Evolutionary conservation across 768 basidiomycete species (phyloP), one percentile per base, ranked within the genome.

Genomic region (Mycena leptocephala): DNA sequence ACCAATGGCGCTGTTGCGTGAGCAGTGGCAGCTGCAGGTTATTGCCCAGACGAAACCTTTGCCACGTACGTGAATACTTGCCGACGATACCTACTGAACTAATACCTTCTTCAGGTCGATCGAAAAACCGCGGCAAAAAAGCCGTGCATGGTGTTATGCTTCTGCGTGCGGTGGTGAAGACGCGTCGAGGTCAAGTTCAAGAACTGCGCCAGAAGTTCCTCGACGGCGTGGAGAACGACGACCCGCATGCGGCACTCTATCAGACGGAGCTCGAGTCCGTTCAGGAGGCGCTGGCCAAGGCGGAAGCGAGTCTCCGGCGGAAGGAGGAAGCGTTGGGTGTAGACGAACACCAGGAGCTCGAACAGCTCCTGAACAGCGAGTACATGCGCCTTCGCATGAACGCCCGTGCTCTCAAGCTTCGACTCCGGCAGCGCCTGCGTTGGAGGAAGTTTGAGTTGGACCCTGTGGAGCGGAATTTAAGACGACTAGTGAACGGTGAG

Each of bases 21-120:
- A 76, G 16, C 81, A 88, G 64, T 88, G 87, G 87, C 66, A 72
- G 3, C 28, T 76, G 1, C 88, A 89, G 73, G 76, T 78, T 46
- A 64, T 41, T 7, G 75, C 82, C 0, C 86, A 89, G 70, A 76
- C 66, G 2, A 58, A 51, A 20, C 67, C 67, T n/a, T 16, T 65
- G 5, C 43, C 58, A 0, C 62, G 74, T 65, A 35, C 37, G 62
- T 55, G n/a, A 18, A 20, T 28, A 3, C 6, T 64, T 39, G 58
- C 5, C 11, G 37, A n/a, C 5, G 14, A 41, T 11, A 9, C 20
- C 5, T 6, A 13, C 28, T 26, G 33, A 7, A 39, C 43, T 9
- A 20, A 18, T 1, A 35, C 5, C 4, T 3, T 53, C n/a, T 18
- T 7, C 46, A 72, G 70, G 70, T 41, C 48, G 48, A 7, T 22